Percentiles rank a stretch among this genome's conserved stretches.
These are phyloP conservation scores for Hypomyces perniciosus DNA, from an alignment of 2,329 filamentous ascomycete genomes.

Conservation along the genomic window DNA sequence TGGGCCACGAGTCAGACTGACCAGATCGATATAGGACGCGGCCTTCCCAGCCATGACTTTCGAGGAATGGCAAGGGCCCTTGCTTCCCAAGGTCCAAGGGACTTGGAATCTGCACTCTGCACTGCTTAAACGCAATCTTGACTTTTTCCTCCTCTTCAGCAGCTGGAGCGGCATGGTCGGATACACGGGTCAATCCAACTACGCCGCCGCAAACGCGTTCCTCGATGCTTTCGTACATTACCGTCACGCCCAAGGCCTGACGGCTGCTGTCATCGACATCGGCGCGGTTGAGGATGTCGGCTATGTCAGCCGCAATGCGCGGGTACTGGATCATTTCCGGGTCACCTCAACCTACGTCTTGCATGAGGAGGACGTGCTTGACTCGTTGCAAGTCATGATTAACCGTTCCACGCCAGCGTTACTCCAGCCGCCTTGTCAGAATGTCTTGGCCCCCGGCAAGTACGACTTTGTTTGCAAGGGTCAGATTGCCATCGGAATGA, in stretches of 20 bases:
- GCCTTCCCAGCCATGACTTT: constrained; percentile 30
- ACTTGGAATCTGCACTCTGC: constrained; percentile 29
- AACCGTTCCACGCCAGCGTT: too few species aligned
- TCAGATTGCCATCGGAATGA: constrained; percentile 11
- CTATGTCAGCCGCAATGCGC: not conserved
- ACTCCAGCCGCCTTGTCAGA: too few species aligned
- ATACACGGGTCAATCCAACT: constrained; percentile 32
- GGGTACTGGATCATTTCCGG: not conserved
- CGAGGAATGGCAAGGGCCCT: constrained; percentile 22
- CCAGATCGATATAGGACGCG: constrained; percentile 16
- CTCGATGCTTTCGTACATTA: constrained; percentile 32
- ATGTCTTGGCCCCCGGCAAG: too few species aligned
- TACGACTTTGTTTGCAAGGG: too few species aligned
- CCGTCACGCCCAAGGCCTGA: constrained; percentile 16
- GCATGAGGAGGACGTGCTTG: too few species aligned
- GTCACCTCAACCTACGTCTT: not conserved
- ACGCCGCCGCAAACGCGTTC: constrained; percentile 37
- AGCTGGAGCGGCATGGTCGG: constrained; percentile 30
- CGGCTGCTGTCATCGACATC: constrained; percentile 10
- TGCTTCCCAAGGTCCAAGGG: constrained; percentile 27
- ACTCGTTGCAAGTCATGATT: too few species aligned
- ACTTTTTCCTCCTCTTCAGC: constrained; percentile 32
- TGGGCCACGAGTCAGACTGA: not conserved
- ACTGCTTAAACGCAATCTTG: constrained; percentile 13
- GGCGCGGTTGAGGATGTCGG: constrained; percentile 12